Evolutionary conservation across 2,329 filamentous ascomycete species (phyloP).

Genomic region (Dactylellina cionopaga): DNA sequence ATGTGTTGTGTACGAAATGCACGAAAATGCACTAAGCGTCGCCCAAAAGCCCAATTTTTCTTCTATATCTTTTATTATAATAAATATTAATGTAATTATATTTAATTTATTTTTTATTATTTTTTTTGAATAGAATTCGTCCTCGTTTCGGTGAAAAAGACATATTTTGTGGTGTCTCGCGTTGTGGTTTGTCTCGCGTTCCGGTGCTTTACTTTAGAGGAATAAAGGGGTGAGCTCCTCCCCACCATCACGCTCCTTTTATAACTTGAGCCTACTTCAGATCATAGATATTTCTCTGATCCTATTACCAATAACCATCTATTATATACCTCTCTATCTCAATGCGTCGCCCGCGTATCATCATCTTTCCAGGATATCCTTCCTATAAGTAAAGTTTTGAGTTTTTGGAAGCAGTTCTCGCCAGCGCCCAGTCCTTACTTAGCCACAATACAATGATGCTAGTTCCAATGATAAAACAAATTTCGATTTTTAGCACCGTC

Average conservation of each 20-base stretch:
- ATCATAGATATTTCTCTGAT: background rate
- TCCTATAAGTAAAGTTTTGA: background rate
- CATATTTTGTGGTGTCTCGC: too few relatives aligned
- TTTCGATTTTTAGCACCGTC: conserved; percentile 6
- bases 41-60: too few relatives aligned
- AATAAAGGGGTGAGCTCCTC: background rate
- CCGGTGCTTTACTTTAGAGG: too few relatives aligned
- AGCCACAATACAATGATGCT: background rate
- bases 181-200: too few relatives aligned
- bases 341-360: conserved; percentile 5
- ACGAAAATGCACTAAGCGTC: too few relatives aligned
- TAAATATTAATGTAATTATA: too few relatives aligned
- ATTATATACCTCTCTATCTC: background rate
- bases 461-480: background rate
- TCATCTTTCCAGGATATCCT: background rate
- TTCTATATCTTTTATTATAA: too few relatives aligned
- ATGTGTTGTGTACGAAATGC: too few relatives aligned
- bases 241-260: background rate
- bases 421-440: too few relatives aligned
- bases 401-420: conserved; percentile 1
- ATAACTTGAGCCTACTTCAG: background rate
- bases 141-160: too few relatives aligned
- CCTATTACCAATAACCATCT: background rate
- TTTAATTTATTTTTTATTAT: too few relatives aligned
- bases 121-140: too few relatives aligned